Evolutionary conservation across 2,329 filamentous ascomycete species (phyloP).

Genomic region (Pestalotiopsis sp.): DNA sequence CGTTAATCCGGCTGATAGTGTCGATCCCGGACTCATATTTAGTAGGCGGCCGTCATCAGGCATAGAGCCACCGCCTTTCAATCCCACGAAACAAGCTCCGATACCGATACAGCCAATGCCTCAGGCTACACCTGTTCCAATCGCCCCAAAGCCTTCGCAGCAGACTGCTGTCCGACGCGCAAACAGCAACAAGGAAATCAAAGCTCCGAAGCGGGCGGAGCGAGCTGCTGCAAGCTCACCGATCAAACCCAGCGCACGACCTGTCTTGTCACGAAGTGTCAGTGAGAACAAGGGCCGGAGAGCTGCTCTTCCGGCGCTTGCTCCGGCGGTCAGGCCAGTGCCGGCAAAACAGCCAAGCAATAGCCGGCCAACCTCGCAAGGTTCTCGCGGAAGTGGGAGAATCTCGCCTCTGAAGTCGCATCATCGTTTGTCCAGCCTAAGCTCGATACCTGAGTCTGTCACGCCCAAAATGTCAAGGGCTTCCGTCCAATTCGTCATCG

Average conservation of each 20-base stretch:
- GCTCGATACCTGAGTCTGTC: conserved; percentile 59
- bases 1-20: conserved; percentile 47
- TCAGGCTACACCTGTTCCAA: conserved; percentile 25
- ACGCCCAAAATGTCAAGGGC: conserved; percentile 49
- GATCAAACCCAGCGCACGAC: conserved; percentile 48
- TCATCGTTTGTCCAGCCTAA: conserved; percentile 52
- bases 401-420: conserved; percentile 57
- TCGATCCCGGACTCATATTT: conserved; percentile 63
- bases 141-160: conserved; percentile 31
- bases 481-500: conserved; percentile 65
- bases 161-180: conserved; percentile 46
- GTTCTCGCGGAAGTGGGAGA: conserved; percentile 46
- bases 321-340: conserved; percentile 44
- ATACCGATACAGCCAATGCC: conserved; percentile 31
- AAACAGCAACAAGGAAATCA: conserved; percentile 45
- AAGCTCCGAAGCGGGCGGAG: conserved; percentile 44
- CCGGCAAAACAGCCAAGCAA: conserved; percentile 23
- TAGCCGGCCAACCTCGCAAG: conserved; percentile 36
- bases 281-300: conserved; percentile 57
- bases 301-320: conserved; percentile 45
- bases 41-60: conserved; percentile 52
- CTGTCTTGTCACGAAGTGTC: conserved; percentile 55
- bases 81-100: conserved; percentile 31
- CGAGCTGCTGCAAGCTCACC: conserved; percentile 51
- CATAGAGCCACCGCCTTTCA: conserved; percentile 42